Percentiles rank a stretch among this genome's conserved stretches.
phyloP scores from a whole-genome alignment of 768 basidiomycete genomes.

The Boletellus ananiceps region DNA sequence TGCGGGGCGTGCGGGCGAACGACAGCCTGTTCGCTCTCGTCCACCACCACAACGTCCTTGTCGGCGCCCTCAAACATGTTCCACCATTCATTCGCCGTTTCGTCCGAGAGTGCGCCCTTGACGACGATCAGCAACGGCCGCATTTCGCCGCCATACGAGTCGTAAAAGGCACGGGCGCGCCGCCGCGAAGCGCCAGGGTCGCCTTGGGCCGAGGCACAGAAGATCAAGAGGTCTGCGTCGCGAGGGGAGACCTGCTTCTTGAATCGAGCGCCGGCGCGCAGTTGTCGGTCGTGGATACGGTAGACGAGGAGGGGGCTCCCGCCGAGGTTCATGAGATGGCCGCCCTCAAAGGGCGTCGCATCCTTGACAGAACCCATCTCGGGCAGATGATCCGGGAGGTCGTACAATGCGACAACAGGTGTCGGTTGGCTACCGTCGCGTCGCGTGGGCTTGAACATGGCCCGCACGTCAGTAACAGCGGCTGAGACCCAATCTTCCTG shows the following conservation, averaged over 20 bases:
- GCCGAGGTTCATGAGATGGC: conserved; percentile 17
- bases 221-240: conserved; percentile 24
- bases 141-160: conserved; percentile 24
- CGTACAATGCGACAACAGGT: conserved; percentile 23
- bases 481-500: conserved; percentile 19
- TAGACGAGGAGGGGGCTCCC: conserved; percentile 16
- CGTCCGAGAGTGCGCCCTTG: conserved; percentile 17
- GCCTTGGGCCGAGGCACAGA: conserved; percentile 14
- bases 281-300: conserved; percentile 19
- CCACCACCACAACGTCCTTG: not conserved
- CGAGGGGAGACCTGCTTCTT: conserved; percentile 22
- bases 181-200: conserved; percentile 5
- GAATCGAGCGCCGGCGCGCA: conserved; percentile 20
- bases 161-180: conserved; percentile 14
- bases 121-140: conserved; percentile 26
- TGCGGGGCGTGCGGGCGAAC: not conserved
- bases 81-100: conserved; percentile 22
- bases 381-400: conserved; percentile 9
- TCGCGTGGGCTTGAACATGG: conserved; percentile 15
- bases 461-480: conserved; percentile 23
- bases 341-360: conserved; percentile 16
- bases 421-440: conserved; percentile 4
- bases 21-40: too few relatives aligned
- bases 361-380: conserved; percentile 11
- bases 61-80: conserved; percentile 5